Base-by-base conservation (phyloP, 1,139 yeast species). In the Pichia terricola region DNA sequence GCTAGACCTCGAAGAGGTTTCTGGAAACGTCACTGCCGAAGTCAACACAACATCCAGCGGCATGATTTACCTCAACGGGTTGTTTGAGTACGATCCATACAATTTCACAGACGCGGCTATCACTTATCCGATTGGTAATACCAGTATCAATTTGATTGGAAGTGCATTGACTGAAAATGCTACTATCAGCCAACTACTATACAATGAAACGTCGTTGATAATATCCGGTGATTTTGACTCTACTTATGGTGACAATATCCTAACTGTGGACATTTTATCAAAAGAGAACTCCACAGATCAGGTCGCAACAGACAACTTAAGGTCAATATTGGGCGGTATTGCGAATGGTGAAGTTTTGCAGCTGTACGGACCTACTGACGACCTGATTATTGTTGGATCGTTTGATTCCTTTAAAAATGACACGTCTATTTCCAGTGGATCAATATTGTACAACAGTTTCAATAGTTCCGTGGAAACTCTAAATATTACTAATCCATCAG, bases 41-140 rank as follows among this genome's bases (percentile, higher is more conserved):
- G 8, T 28, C 27, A 26, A 30, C 11, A 40, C 34, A n/a, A 36
- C 36, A 16, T 42, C 42, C 5, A 28, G 45, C 33, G 41, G 36
- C 16, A 28, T 32, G 10, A 37, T 48, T 34, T 57, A 61, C 5
- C 57, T 88, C 44, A 82, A 83, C 59, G 94, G 94, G 2, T 57
- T 91, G 37, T 86, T 89, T 59, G 96, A 91, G 63, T 91, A 81
- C 62, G 79, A 87, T 0, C 65, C 80, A 40, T 66, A 75, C 3
- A 87, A 88, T 59, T 86, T 84, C 58, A 67, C 91, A 0, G 52
- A 59, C 39, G 38, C 47, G 26, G 54, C 59, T 11, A 40, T 51
- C 16, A 42, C 48, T 2, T 36, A 50, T 33, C 59, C 59, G 4
- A 58, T 85, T 39, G 86, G 88, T 0, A 78, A 83, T 55, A 78